A percentile compares a stretch with the other conserved stretches of the same genome.
phyloP scores from a whole-genome alignment of 305 asterid genomes.

The Fraxinus albicans region DNA sequence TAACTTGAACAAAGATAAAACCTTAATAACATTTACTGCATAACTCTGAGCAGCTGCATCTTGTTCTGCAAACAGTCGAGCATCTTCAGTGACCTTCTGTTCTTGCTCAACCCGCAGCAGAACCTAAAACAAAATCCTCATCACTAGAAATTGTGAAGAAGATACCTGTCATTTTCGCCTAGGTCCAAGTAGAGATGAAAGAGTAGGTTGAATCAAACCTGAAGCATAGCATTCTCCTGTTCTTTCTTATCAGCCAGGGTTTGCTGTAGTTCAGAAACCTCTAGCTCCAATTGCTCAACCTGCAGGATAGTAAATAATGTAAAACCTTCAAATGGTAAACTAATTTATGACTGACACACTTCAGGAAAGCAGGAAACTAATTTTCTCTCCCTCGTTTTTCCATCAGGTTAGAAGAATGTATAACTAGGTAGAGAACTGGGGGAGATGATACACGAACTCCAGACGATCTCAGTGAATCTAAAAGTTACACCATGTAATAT shows the following conservation, averaged over 20 bases:
- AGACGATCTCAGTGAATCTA: neutral
- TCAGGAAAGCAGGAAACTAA: neutral
- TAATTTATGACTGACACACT: slow-evolving; percentile 1
- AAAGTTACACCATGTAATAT: slow-evolving; percentile 18
- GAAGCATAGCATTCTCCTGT: slow-evolving; percentile 79
- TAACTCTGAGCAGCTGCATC: slow-evolving; percentile 70
- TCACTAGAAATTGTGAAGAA: slow-evolving; percentile 24
- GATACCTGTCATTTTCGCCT: slow-evolving; percentile 12
- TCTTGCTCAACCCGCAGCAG: slow-evolving; percentile 89
- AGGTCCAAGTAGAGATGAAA: slow-evolving; percentile 12
- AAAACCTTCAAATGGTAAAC: neutral
- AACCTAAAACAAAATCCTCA: slow-evolving; percentile 49
- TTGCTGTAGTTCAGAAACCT: slow-evolving; percentile 65
- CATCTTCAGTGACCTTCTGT: slow-evolving; percentile 81
- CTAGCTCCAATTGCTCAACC: slow-evolving; percentile 87
- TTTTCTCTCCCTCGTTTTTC: slow-evolving; percentile 14
- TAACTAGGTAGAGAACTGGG: neutral
- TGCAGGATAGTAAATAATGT: slow-evolving; percentile 24
- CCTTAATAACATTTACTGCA: slow-evolving; percentile 65
- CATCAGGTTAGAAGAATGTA: neutral
- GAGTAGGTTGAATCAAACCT: slow-evolving; percentile 46
- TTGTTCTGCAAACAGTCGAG: slow-evolving; percentile 73
- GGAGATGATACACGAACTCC: slow-evolving; percentile 2
- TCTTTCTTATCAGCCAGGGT: slow-evolving; percentile 60
- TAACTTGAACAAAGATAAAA: slow-evolving; percentile 21